Conservation (phyloP, 148 eudicot species). For the Camellia granthamiana region DNA sequence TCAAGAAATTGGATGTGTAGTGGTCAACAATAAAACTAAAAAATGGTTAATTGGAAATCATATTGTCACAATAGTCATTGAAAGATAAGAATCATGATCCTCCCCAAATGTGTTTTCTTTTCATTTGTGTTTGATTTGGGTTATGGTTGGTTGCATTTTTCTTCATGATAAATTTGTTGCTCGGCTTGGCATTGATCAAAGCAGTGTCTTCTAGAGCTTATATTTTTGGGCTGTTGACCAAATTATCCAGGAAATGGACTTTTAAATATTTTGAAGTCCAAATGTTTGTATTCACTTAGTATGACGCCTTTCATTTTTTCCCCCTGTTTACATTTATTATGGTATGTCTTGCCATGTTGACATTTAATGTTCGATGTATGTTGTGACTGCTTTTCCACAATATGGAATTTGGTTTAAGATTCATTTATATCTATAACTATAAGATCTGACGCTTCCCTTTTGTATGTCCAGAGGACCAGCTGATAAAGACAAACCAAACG, state of each 20-base stretch:
- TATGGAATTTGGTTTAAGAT: constrained; percentile 1
- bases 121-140: neutral
- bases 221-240: neutral
- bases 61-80: neutral
- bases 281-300: neutral
- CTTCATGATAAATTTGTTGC: neutral
- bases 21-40: no score
- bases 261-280: neutral
- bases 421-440: constrained; percentile 1
- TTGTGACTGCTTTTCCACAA: neutral
- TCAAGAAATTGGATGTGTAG: no score
- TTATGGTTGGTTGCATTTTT: neutral
- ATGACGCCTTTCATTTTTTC: neutral
- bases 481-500: constrained; percentile 80
- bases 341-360: neutral
- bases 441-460: constrained; percentile 11
- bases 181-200: neutral
- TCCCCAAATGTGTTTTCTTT: neutral
- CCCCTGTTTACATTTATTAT: neutral
- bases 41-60: neutral
- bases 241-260: neutral
- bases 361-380: neutral
- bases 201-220: neutral
- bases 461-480: constrained; percentile 63
- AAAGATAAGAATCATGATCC: no score